Conservation (phyloP, 371 early-diverging fungal genomes). For the Mortierella sp. region DNA sequence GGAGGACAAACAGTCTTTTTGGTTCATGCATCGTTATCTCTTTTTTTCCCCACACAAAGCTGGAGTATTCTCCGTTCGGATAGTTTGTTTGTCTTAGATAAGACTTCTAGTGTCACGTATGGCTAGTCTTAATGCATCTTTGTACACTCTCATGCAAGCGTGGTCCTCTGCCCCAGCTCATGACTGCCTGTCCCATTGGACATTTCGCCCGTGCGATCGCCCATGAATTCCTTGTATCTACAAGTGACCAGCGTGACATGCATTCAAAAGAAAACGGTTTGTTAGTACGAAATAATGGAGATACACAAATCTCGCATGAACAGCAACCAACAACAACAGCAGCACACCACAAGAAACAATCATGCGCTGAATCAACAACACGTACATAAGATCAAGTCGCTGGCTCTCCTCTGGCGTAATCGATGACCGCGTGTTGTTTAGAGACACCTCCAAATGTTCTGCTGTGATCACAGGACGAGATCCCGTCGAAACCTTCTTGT, state of each 20-base stretch:
- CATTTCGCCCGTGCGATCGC: constrained; percentile 75
- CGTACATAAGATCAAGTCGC: constrained; percentile 68
- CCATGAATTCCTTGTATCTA: constrained; percentile 74
- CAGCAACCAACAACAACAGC: no score
- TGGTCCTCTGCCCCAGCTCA: constrained; percentile 74
- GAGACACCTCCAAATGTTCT: constrained; percentile 68
- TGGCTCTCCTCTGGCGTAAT: constrained; percentile 70
- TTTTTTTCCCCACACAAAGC: no score
- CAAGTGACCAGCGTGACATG: background rate
- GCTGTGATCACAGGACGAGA: constrained; percentile 58
- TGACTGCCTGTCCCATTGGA: constrained; percentile 74
- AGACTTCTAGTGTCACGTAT: no score
- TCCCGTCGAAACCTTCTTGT: constrained; percentile 26
- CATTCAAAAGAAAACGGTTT: no score
- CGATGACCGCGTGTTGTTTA: constrained; percentile 71
- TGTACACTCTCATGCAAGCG: constrained; percentile 57
- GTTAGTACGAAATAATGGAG: no score
- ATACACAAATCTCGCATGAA: no score
- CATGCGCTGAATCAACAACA: no score
- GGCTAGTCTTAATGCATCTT: constrained; percentile 12
- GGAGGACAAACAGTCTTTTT: no score
- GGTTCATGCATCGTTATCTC: no score
- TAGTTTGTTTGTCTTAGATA: no score
- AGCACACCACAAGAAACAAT: no score
- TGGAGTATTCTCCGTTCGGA: no score